Evolutionary conservation across 805 yeast species (phyloP).

Genomic region (Yamadazyma nakazawae): DNA sequence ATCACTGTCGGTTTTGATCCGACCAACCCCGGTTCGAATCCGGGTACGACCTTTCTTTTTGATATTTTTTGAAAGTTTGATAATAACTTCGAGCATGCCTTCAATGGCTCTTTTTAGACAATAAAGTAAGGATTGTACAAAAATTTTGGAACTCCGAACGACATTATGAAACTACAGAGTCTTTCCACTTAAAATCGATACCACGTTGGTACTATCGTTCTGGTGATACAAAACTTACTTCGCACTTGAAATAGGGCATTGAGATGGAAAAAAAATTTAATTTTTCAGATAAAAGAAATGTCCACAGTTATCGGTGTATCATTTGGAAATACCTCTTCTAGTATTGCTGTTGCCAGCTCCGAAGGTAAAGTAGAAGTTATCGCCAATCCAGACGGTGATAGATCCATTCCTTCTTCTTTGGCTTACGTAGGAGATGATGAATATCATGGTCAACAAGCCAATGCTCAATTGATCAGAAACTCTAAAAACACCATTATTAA

Average conservation of each 20-base stretch:
- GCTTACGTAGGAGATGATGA: conserved; percentile 93
- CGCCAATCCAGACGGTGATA: conserved; percentile 99
- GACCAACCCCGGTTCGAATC: conserved; percentile 82
- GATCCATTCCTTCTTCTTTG: conserved; percentile 89
- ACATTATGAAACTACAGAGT: too few relatives aligned
- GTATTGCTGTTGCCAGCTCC: conserved; percentile 79
- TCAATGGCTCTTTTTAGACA: too few relatives aligned
- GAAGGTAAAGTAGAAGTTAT: conserved; percentile 96
- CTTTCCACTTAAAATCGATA: too few relatives aligned
- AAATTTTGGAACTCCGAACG: too few relatives aligned
- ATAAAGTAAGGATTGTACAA: too few relatives aligned
- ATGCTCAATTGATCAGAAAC: conserved; percentile 88
- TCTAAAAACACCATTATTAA: conserved; percentile 80
- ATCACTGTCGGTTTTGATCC: conserved; percentile 83
- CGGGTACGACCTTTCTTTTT: conserved; percentile 56
- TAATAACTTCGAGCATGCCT: too few relatives aligned
- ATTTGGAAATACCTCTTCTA: conserved; percentile 93
- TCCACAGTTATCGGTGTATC: conserved; percentile 80
- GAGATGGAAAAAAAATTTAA: conserved; percentile 7
- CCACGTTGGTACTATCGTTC: too few relatives aligned
- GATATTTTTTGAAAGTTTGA: neutral
- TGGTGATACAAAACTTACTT: neutral
- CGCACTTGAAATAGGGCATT: conserved; percentile 1
- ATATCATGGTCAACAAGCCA: conserved; percentile 96
- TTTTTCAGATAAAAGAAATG: conserved; percentile 5